Evolutionary conservation across 2,329 filamentous ascomycete genomes (phyloP).

Genomic region (Pseudogymnoascus sp.): DNA sequence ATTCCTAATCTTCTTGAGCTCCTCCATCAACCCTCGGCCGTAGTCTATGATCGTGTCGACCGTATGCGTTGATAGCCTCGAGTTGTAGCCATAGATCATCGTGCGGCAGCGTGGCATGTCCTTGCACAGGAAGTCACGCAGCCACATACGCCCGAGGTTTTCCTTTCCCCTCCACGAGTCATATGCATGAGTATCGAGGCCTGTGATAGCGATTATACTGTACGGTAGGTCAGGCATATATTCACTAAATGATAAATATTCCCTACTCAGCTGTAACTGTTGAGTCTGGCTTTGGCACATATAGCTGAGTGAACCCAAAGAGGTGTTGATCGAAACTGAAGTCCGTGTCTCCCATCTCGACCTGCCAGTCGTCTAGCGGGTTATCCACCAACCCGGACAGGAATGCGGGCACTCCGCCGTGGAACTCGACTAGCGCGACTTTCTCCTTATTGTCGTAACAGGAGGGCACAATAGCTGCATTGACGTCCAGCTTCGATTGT

Average conservation of each 20-base stretch:
- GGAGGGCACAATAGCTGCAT: conserved; percentile 11
- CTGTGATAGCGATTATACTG: conserved; percentile 25
- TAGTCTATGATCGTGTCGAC: conserved; percentile 17
- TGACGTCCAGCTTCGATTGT: not conserved
- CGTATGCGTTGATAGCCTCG: conserved; percentile 24
- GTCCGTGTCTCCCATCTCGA: conserved; percentile 16
- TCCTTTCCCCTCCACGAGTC: conserved; percentile 26
- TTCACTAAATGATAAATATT: not conserved
- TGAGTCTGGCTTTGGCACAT: conserved; percentile 7
- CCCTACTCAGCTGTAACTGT: conserved; percentile 16
- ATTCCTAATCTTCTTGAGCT: conserved; percentile 20
- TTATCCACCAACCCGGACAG: conserved; percentile 11
- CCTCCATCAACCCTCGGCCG: conserved; percentile 17
- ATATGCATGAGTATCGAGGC: conserved; percentile 28
- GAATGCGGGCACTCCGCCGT: conserved; percentile 11
- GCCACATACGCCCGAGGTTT: conserved; percentile 24
- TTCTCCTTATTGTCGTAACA: conserved; percentile 11
- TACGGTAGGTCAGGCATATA: not conserved
- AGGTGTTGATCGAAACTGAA: conserved; percentile 23
- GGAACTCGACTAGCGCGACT: conserved; percentile 14
- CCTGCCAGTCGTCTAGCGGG: conserved; percentile 13
- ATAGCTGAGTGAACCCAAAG: conserved; percentile 25
- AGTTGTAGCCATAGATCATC: conserved; percentile 32
- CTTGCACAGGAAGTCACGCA: conserved; percentile 26
- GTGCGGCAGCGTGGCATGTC: conserved; percentile 25